A percentile compares a stretch with the other conserved stretches of the same genome.
Evolutionary conservation across 2,329 filamentous ascomycete genomes (phyloP).

Genomic region (Trichoderma sp.): DNA sequence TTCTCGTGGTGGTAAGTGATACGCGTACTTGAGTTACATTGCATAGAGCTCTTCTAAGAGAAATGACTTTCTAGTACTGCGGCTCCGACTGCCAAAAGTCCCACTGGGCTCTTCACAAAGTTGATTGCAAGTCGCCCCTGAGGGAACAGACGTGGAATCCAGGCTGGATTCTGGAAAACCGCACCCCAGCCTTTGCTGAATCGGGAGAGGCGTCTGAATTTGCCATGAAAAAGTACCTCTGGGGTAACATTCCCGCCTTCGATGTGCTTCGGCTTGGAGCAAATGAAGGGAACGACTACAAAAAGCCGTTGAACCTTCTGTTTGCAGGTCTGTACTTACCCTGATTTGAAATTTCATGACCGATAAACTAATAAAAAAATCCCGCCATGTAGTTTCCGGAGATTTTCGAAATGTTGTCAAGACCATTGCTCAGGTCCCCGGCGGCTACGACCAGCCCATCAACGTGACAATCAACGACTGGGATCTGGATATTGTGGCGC

Average conservation of each 20-base stretch:
- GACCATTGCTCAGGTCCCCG: not conserved
- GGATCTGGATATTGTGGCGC: not conserved
- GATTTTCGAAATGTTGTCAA: constrained; percentile 12
- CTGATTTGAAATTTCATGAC: not conserved
- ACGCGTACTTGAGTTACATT: not conserved
- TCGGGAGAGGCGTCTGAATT: not conserved
- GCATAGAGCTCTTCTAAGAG: not conserved
- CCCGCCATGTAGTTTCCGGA: not conserved
- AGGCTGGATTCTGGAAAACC: not conserved
- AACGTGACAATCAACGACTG: not conserved
- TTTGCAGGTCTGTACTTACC: not conserved
- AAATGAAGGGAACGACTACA: not conserved
- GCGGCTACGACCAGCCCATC: not conserved
- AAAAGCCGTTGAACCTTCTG: not conserved
- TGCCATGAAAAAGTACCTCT: not conserved
- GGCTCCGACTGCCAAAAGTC: not conserved
- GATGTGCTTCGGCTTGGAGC: not conserved
- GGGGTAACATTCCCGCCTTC: constrained; percentile 6
- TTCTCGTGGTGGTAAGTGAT: not conserved
- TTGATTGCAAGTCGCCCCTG: not conserved
- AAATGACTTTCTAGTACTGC: not conserved
- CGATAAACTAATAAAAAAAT: not conserved
- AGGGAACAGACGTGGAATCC: not conserved
- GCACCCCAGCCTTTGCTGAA: not conserved
- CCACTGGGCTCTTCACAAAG: not conserved